Conservation (phyloP, 129 eudicot species). For the Glebionis coronaria region DNA sequence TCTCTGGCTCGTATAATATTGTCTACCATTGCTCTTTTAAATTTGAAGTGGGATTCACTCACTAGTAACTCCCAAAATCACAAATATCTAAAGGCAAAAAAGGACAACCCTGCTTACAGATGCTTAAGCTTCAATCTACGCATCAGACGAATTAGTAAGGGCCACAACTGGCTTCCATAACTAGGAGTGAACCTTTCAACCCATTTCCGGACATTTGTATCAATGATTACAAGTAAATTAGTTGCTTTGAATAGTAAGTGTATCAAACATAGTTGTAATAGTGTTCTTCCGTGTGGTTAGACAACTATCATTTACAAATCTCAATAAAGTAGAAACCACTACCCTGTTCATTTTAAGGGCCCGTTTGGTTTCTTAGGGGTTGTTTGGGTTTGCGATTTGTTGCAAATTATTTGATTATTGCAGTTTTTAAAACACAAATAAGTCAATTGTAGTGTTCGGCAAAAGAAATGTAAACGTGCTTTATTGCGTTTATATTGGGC, state of each 20-base stretch:
- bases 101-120: too few relatives aligned
- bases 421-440: too few relatives aligned
- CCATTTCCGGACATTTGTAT: not conserved
- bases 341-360: not conserved
- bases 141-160: not conserved
- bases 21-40: not conserved
- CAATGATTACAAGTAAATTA: not conserved
- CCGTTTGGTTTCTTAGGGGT: too few relatives aligned
- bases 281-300: not conserved
- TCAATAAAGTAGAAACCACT: not conserved
- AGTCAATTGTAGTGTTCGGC: too few relatives aligned
- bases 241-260: conserved; percentile 1
- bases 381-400: too few relatives aligned
- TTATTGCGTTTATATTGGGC: too few relatives aligned
- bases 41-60: too few relatives aligned
- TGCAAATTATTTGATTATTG: too few relatives aligned
- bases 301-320: not conserved
- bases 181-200: not conserved
- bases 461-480: too few relatives aligned
- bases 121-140: not conserved
- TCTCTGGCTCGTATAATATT: too few relatives aligned
- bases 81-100: too few relatives aligned
- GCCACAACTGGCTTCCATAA: not conserved
- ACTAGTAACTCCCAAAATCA: too few relatives aligned
- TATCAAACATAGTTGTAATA: not conserved